These are phyloP conservation scores for Kuraishia ogatae DNA, from an alignment of 805 yeast genomes.

Conservation along the genomic window DNA sequence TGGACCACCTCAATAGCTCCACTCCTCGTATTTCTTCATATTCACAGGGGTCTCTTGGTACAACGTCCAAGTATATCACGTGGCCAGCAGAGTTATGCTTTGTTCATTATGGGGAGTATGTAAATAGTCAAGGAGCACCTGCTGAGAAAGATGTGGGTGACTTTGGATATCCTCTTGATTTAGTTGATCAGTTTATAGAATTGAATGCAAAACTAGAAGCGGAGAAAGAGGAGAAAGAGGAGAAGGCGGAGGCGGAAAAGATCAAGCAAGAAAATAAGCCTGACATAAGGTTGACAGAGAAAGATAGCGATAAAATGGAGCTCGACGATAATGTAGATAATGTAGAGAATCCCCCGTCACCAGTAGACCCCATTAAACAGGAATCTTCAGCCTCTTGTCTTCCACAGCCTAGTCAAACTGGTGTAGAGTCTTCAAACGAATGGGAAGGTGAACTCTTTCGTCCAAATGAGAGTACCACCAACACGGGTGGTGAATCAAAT, in stretches of 20 bases:
- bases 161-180: slow-evolving; percentile 16
- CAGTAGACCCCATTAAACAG: no score
- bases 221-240: slow-evolving; percentile 3
- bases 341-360: no score
- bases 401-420: not conserved
- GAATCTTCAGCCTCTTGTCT: no score
- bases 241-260: not conserved
- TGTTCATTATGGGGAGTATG: slow-evolving; percentile 34
- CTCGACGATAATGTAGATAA: slow-evolving; percentile 16
- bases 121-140: not conserved
- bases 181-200: slow-evolving; percentile 19
- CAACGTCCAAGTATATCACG: slow-evolving; percentile 43
- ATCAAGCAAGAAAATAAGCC: no score
- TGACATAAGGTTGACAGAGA: not conserved
- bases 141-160: slow-evolving; percentile 6
- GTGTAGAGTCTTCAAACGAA: slow-evolving; percentile 2
- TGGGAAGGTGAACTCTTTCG: not conserved
- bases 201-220: slow-evolving; percentile 10
- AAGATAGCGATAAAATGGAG: not conserved
- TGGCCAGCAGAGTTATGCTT: slow-evolving; percentile 72
- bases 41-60: slow-evolving; percentile 32
- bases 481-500: no score
- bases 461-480: slow-evolving; percentile 1
- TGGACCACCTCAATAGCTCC: slow-evolving; percentile 59
- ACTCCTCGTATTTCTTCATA: slow-evolving; percentile 55